These are phyloP conservation scores for Talaromyces sp. DNA, from an alignment of 2,329 filamentous ascomycete species.

Conservation along the genomic window DNA sequence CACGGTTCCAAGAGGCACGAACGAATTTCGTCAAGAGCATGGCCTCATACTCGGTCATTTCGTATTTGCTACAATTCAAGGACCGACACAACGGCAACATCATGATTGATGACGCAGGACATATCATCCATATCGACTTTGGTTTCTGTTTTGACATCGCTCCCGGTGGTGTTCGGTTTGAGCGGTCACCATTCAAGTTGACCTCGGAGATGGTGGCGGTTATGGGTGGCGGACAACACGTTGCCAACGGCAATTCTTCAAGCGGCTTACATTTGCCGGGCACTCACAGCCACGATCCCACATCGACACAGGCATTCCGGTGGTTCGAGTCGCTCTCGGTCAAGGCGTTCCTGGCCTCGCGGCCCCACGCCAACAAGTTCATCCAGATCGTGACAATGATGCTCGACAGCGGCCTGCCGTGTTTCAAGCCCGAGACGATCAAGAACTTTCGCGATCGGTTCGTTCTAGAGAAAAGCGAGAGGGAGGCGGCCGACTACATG, in stretches of 20 bases:
- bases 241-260: slow-evolving; percentile 19
- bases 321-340: slow-evolving; percentile 97
- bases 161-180: slow-evolving; percentile 93
- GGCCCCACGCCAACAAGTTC: slow-evolving; percentile 84
- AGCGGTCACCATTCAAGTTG: slow-evolving; percentile 96
- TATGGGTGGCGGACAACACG: slow-evolving; percentile 70
- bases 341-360: slow-evolving; percentile 85
- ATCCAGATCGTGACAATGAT: slow-evolving; percentile 87
- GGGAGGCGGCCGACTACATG: slow-evolving; percentile 94
- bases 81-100: slow-evolving; percentile 99
- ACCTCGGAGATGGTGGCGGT: slow-evolving; percentile 98
- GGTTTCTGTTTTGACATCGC: slow-evolving; percentile 99
- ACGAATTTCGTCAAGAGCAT: slow-evolving; percentile 99
- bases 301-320: slow-evolving; percentile 79
- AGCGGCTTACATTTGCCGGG: slow-evolving; percentile 23
- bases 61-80: slow-evolving; percentile 96
- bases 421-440: slow-evolving; percentile 95
- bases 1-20: slow-evolving; percentile 89
- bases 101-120: slow-evolving; percentile 96
- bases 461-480: slow-evolving; percentile 83
- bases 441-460: slow-evolving; percentile 90
- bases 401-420: slow-evolving; percentile 93
- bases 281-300: slow-evolving; percentile 39
- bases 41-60: slow-evolving; percentile 97
- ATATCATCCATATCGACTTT: slow-evolving; percentile 98